Base-by-base conservation (phyloP, 805 yeast genomes). In the Candida oleophila region DNA sequence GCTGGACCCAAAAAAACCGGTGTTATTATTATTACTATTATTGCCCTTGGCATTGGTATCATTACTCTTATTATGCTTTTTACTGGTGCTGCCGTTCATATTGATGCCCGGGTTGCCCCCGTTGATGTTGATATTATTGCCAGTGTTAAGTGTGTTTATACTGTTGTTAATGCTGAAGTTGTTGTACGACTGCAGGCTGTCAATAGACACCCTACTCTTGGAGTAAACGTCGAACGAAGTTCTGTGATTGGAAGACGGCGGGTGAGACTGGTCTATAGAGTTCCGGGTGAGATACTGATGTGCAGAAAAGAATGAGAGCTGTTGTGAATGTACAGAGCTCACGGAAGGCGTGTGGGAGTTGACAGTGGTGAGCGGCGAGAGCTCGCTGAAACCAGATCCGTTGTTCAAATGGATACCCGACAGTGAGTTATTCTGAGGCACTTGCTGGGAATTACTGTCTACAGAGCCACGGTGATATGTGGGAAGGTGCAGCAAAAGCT, bases 321-420 rank as follows among this genome's bases (percentile, higher is more conserved):
- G 77, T 2, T 68, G 60, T 36, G 73, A 70, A 47, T 71, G 76
- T 14, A 70, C 51, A 2, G 75, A 69, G 22, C 64, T 60, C 2
- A 69, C 59, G 11, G 75, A 70, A 0, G 73, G 76, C 0, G 76
- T 68, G 38, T 68, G 60, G 2, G 75, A 69, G 0, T 76, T 71
- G 9, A 75, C 68, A 3, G 77, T 71, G 7, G 77, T 70, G 45
- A 71, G 51, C 3, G 77, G 77, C 25, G 72, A 66, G 38, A 72
- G 53, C 15, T 71, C 77, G 41, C 54, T 36, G 33, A 40, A 25
- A n/a, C 28, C 21, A 37, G 34, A 25, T 12, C 30, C 19, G 7
- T 33, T 33, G n/a, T 33, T 12, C 5, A 25, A 25, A 14, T 36
- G 14, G 4, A 36, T 4, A 4, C 39, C 39, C 14, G 39, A 18